Percentiles rank a stretch among this genome's conserved stretches.
phyloP scores from a whole-genome alignment of 208 protist genomes.

The Trypanosoma lewisi region DNA sequence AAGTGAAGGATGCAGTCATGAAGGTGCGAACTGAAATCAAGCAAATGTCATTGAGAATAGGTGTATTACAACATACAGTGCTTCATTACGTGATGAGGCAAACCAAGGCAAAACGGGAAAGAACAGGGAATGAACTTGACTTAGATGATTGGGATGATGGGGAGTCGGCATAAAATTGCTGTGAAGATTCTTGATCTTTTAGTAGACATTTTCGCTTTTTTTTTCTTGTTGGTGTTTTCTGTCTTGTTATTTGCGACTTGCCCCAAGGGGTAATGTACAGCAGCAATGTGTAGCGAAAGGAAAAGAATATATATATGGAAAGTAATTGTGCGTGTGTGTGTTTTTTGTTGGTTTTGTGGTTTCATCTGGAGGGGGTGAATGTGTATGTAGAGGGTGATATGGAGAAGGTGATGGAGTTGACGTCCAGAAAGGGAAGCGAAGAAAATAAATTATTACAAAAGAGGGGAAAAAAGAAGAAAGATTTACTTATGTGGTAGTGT shows the following conservation, averaged over 20 bases:
- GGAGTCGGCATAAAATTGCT: conserved; percentile 18
- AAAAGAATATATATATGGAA: neutral
- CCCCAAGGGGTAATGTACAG: neutral
- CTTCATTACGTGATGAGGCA: conserved; percentile 82
- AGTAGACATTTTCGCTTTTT: conserved; percentile 8
- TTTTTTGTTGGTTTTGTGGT: no score
- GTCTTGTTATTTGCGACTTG: neutral
- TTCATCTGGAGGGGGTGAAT: no score
- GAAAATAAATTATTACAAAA: no score
- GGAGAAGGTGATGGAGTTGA: no score
- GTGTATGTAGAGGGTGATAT: no score
- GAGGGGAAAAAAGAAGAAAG: neutral
- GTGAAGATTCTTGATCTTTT: neutral
- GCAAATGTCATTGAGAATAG: conserved; percentile 87
- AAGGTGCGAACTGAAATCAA: conserved; percentile 89
- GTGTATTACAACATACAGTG: conserved; percentile 88
- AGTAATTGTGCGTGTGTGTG: no score
- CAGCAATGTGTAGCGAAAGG: conserved; percentile 10
- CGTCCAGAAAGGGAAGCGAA: no score
- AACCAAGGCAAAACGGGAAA: conserved; percentile 67
- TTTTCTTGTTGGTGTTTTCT: conserved; percentile 18
- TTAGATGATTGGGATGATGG: conserved; percentile 22
- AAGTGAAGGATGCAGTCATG: conserved; percentile 84
- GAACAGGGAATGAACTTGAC: conserved; percentile 18
- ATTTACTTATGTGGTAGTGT: neutral